phyloP scores from a whole-genome alignment of 371 early-diverging fungal genomes.

The Mucor plumbeus region DNA sequence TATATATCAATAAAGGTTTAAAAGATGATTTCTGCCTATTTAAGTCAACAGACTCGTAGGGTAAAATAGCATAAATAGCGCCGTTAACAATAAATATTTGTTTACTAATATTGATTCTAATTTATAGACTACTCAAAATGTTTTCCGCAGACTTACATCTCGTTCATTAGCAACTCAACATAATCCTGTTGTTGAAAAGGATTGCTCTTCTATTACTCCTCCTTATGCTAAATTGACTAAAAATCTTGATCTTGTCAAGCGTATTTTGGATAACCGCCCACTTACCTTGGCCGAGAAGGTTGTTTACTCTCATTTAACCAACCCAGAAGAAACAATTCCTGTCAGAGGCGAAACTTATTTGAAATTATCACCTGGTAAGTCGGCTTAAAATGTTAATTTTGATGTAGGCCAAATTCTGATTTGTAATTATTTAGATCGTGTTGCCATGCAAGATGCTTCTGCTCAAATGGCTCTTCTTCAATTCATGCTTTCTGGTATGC shows the following conservation, averaged over 20 bases:
- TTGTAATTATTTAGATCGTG: slow-evolving; percentile 60
- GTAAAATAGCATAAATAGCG: slow-evolving; percentile 10
- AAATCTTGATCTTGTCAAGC: slow-evolving; percentile 59
- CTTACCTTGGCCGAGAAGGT: slow-evolving; percentile 95
- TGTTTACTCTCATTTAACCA: slow-evolving; percentile 90
- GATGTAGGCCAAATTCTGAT: not conserved
- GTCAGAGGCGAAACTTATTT: slow-evolving; percentile 75
- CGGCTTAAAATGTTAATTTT: not conserved
- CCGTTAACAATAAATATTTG: too few species aligned
- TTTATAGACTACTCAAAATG: slow-evolving; percentile 15
- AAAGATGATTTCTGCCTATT: slow-evolving; percentile 33
- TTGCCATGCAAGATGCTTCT: slow-evolving; percentile 84
- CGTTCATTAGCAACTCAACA: slow-evolving; percentile 37
- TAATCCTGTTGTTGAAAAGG: slow-evolving; percentile 53
- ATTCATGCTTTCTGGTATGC: slow-evolving; percentile 90
- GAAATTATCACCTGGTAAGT: slow-evolving; percentile 71
- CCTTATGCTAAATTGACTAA: slow-evolving; percentile 62
- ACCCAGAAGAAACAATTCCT: slow-evolving; percentile 72
- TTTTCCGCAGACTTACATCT: slow-evolving; percentile 4
- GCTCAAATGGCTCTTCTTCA: slow-evolving; percentile 92
- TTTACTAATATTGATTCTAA: not conserved
- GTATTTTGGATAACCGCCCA: slow-evolving; percentile 63
- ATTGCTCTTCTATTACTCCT: slow-evolving; percentile 64
- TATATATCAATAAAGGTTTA: slow-evolving; percentile 1
- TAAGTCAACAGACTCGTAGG: slow-evolving; percentile 22